Conservation (phyloP, 257 asterid species). For the Gentiana straminea region DNA sequence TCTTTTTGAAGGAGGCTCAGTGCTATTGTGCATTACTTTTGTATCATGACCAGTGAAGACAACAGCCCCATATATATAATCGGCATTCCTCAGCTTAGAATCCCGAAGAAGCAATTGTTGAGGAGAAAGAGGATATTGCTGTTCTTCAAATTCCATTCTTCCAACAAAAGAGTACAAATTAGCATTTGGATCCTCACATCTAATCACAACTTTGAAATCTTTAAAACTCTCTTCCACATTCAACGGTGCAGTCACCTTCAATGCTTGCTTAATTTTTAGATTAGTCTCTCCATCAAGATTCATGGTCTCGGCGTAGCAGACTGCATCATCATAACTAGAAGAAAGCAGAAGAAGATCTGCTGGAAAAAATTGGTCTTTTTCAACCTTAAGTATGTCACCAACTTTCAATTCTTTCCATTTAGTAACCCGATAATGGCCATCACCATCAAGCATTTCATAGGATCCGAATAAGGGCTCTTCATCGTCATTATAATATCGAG, state of each 20-base stretch:
- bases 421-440: constrained; percentile 39
- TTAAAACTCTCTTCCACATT: constrained; percentile 34
- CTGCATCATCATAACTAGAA: constrained; percentile 75
- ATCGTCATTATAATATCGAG: too few relatives aligned
- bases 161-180: constrained; percentile 71
- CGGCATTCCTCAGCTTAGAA: constrained; percentile 78
- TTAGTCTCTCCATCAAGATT: constrained; percentile 94
- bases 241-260: constrained; percentile 50
- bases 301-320: constrained; percentile 96
- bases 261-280: constrained; percentile 71
- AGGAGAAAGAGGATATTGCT: constrained; percentile 66
- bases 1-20: constrained; percentile 86
- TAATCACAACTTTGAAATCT: constrained; percentile 51
- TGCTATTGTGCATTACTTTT: constrained; percentile 82
- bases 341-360: constrained; percentile 83
- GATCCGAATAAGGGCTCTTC: too few relatives aligned
- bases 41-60: constrained; percentile 87
- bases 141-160: constrained; percentile 51
- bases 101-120: constrained; percentile 75
- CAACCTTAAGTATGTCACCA: constrained; percentile 76
- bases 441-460: constrained; percentile 57
- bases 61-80: constrained; percentile 65
- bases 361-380: constrained; percentile 81
- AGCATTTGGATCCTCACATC: constrained; percentile 93
- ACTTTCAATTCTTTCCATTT: constrained; percentile 78